Conservation (phyloP, 2,329 filamentous ascomycete genomes). For the Salinomyces thailandicus region DNA sequence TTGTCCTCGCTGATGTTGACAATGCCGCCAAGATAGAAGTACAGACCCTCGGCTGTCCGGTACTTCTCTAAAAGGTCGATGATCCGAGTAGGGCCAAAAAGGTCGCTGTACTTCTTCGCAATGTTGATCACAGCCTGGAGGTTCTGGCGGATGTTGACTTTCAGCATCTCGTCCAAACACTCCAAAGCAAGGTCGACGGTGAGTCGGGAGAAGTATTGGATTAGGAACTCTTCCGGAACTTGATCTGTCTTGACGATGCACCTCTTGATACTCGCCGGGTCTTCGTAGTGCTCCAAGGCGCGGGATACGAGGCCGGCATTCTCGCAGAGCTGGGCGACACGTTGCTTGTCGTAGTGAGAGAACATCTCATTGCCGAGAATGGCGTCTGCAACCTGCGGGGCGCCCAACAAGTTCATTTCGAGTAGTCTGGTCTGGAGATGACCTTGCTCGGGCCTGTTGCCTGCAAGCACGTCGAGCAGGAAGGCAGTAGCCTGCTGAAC, state of each 20-base stretch:
- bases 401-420: conserved; percentile 96
- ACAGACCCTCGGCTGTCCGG: conserved; percentile 90
- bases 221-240: conserved; percentile 82
- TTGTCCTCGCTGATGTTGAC: conserved; percentile 93
- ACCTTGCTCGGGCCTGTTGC: conserved; percentile 87
- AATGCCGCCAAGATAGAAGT: conserved; percentile 96
- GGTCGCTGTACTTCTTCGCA: conserved; percentile 94
- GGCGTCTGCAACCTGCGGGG: conserved; percentile 92
- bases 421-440: conserved; percentile 87
- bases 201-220: conserved; percentile 84
- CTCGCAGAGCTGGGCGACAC: conserved; percentile 85
- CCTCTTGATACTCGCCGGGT: conserved; percentile 80
- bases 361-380: conserved; percentile 99
- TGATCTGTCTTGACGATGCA: conserved; percentile 77
- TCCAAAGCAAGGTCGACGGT: conserved; percentile 93
- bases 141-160: conserved; percentile 93
- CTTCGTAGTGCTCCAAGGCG: conserved; percentile 89
- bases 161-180: conserved; percentile 92
- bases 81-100: conserved; percentile 74
- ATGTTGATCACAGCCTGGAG: conserved; percentile 89
- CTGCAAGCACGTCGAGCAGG: conserved; percentile 86
- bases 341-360: conserved; percentile 84
- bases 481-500: conserved; percentile 97
- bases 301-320: conserved; percentile 63
- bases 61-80: conserved; percentile 97